Conservation (phyloP, 306 rosid genomes). For the Malus orientalis region DNA sequence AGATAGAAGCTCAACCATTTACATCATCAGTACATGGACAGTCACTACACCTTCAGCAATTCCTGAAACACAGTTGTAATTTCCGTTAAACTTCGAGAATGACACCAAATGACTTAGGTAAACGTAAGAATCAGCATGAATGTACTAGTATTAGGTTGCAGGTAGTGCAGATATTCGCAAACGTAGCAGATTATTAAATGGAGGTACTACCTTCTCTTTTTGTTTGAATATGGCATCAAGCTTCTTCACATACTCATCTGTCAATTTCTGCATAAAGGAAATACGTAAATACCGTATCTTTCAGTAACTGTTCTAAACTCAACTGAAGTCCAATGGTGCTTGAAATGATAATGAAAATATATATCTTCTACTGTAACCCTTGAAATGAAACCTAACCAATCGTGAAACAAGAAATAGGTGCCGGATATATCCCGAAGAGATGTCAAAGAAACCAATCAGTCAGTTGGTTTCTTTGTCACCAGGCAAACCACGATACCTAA, state of each 20-base stretch:
- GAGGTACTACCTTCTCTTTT: slow-evolving; percentile 67
- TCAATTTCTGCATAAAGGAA: slow-evolving; percentile 61
- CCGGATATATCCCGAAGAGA: not conserved
- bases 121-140: not conserved
- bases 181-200: not conserved
- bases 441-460: not conserved
- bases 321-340: not conserved
- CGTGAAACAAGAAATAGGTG: not conserved
- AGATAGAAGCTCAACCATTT: slow-evolving; percentile 29
- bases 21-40: slow-evolving; percentile 15
- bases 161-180: not conserved
- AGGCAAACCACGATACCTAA: not conserved
- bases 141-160: not conserved
- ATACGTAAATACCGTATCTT: not conserved
- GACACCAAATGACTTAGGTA: not conserved
- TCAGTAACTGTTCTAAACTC: not conserved
- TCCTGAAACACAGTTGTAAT: slow-evolving; percentile 55
- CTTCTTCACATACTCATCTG: slow-evolving; percentile 84
- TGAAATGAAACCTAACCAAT: not conserved
- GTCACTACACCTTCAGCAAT: slow-evolving; percentile 68
- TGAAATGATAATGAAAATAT: not conserved
- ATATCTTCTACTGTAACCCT: not conserved
- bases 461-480: not conserved
- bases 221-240: slow-evolving; percentile 66
- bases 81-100: not conserved